These are phyloP conservation scores for Quercus phellos DNA, from an alignment of 331 rosid genomes.

Conservation along the genomic window DNA sequence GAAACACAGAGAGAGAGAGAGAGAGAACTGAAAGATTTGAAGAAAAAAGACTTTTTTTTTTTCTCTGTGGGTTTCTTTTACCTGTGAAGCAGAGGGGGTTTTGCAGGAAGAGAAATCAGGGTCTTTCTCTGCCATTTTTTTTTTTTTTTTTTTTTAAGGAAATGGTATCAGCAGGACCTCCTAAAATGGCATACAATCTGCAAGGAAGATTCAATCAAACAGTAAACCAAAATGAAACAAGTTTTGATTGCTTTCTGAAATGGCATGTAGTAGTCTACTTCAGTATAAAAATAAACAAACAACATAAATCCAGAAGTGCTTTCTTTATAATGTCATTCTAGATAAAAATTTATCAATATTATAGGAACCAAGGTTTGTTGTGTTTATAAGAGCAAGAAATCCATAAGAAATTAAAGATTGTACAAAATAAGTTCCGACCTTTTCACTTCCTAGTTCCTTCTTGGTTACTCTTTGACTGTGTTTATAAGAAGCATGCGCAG, in stretches of 20 bases:
- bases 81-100: conserved; percentile 65
- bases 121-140: conserved; percentile 51
- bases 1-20: no score
- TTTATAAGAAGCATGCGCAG: background rate
- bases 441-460: conserved; percentile 1
- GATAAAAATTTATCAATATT: background rate
- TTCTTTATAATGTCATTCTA: background rate
- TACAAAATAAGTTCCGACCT: conserved; percentile 14
- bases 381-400: background rate
- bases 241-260: background rate
- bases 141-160: background rate
- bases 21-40: background rate
- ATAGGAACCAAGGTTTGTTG: background rate
- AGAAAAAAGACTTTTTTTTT: no score
- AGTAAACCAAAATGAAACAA: conserved; percentile 14
- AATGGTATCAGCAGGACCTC: background rate
- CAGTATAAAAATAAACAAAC: background rate
- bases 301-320: background rate
- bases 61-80: conserved; percentile 12
- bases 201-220: conserved; percentile 38
- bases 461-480: background rate
- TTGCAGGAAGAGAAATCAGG: conserved; percentile 51
- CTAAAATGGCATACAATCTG: conserved; percentile 8
- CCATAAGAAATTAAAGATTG: background rate
- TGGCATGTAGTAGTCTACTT: no score